These are phyloP conservation scores for Aspergillus incahuasiensis DNA, from an alignment of 495 filamentous ascomycete species.

Conservation along the genomic window DNA sequence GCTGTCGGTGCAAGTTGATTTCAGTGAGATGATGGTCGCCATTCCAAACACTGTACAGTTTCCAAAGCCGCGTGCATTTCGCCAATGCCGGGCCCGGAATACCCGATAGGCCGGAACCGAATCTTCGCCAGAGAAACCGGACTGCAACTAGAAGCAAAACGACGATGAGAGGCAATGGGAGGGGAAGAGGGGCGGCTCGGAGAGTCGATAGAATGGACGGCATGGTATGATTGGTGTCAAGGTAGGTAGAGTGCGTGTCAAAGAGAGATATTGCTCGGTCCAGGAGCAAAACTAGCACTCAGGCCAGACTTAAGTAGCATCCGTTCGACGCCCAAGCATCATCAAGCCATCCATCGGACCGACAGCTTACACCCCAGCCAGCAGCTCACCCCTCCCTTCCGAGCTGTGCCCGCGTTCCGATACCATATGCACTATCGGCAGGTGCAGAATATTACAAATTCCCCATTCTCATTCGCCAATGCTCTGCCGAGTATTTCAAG, in stretches of 20 bases:
- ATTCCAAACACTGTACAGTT: neutral
- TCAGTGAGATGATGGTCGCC: constrained; percentile 6
- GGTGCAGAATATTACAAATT: neutral
- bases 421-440: neutral
- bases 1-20: constrained; percentile 39
- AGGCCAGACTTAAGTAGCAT: neutral
- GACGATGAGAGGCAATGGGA: neutral
- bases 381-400: neutral
- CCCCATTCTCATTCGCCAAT: neutral
- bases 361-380: neutral
- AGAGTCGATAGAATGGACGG: neutral
- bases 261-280: no score
- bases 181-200: neutral
- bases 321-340: neutral
- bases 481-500: neutral
- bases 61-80: neutral
- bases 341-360: neutral
- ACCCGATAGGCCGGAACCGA: neutral
- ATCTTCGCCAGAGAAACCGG: neutral
- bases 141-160: neutral
- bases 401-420: neutral
- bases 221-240: neutral
- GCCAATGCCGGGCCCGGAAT: neutral
- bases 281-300: no score
- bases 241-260: neutral